phyloP scores from a whole-genome alignment of 768 basidiomycete genomes.

The Mycena indigotica region DNA sequence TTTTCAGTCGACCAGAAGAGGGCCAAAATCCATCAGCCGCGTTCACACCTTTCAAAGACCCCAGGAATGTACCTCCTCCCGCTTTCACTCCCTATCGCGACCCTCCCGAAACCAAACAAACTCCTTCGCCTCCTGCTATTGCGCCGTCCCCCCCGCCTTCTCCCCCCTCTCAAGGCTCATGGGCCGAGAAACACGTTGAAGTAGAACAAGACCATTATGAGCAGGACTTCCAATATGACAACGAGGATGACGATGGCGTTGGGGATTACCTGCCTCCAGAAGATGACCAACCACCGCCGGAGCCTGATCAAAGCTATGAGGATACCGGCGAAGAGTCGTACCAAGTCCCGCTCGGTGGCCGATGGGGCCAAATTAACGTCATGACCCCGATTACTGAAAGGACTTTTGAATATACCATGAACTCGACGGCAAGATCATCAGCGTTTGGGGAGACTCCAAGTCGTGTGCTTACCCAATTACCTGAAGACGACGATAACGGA shows the following conservation, averaged over 20 bases:
- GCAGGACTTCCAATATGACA: conserved; percentile 34
- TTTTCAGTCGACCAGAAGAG: conserved; percentile 69
- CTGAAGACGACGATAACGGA: conserved; percentile 24
- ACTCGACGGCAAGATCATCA: conserved; percentile 56
- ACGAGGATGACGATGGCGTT: conserved; percentile 30
- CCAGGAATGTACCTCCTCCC: conserved; percentile 21
- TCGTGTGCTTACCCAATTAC: conserved; percentile 29
- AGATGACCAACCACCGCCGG: conserved; percentile 25
- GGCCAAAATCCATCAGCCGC: conserved; percentile 40
- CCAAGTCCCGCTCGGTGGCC: conserved; percentile 65
- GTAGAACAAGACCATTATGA: conserved; percentile 34
- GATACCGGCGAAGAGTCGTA: conserved; percentile 22
- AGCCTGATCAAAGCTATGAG: conserved; percentile 20
- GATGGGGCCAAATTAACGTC: conserved; percentile 82
- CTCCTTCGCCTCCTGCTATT: conserved; percentile 15
- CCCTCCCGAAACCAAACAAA: conserved; percentile 25
- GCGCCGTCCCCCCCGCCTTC: conserved; percentile 40
- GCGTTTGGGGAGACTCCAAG: conserved; percentile 43
- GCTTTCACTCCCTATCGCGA: conserved; percentile 48
- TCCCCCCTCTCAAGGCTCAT: conserved; percentile 21
- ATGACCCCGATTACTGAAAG: conserved; percentile 99
- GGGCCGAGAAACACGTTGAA: conserved; percentile 28
- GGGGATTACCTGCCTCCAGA: conserved; percentile 21
- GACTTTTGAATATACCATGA: conserved; percentile 75
- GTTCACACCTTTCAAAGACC: conserved; percentile 43